These are phyloP conservation scores for Sergeia podlipaevii DNA, from an alignment of 208 protist genomes.

Conservation along the genomic window DNA sequence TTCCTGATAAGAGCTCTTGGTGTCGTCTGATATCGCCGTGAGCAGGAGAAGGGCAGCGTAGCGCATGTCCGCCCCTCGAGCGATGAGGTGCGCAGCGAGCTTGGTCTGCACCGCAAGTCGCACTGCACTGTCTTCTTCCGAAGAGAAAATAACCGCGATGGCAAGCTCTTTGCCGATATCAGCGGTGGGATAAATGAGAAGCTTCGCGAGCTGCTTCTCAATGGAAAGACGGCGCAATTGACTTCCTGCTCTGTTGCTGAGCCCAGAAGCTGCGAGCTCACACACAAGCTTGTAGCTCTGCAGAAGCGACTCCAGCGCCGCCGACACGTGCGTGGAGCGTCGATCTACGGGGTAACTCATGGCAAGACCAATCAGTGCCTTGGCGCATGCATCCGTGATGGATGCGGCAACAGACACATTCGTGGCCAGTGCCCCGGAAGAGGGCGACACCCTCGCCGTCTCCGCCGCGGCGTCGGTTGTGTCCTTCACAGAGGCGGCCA, in stretches of 20 bases:
- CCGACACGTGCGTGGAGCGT: slow-evolving; percentile 2
- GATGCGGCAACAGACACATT: slow-evolving; percentile 6
- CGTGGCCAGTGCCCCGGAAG: slow-evolving; percentile 1
- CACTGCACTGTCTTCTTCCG: slow-evolving; percentile 53
- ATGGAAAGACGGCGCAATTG: slow-evolving; percentile 46
- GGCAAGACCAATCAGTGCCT: slow-evolving; percentile 43
- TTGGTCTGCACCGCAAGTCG: slow-evolving; percentile 55
- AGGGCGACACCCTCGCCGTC: neutral
- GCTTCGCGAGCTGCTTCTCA: slow-evolving; percentile 53
- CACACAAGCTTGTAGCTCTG: slow-evolving; percentile 24
- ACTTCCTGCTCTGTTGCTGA: slow-evolving; percentile 17
- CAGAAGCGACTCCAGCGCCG: slow-evolving; percentile 27
- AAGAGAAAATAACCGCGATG: slow-evolving; percentile 55
- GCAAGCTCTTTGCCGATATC: slow-evolving; percentile 61
- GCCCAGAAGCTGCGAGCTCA: neutral
- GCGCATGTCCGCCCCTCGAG: slow-evolving; percentile 53
- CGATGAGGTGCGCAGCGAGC: slow-evolving; percentile 24
- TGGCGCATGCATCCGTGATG: slow-evolving; percentile 43
- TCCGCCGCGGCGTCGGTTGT: no score
- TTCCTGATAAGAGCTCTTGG: slow-evolving; percentile 36
- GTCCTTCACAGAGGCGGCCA: no score
- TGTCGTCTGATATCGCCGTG: slow-evolving; percentile 63
- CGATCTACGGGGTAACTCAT: slow-evolving; percentile 16
- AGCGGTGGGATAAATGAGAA: slow-evolving; percentile 34
- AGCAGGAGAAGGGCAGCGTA: slow-evolving; percentile 66